These are phyloP conservation scores for Pseudozyma pruni DNA, from an alignment of 1,284 basidiomycete genomes.

Conservation along the genomic window DNA sequence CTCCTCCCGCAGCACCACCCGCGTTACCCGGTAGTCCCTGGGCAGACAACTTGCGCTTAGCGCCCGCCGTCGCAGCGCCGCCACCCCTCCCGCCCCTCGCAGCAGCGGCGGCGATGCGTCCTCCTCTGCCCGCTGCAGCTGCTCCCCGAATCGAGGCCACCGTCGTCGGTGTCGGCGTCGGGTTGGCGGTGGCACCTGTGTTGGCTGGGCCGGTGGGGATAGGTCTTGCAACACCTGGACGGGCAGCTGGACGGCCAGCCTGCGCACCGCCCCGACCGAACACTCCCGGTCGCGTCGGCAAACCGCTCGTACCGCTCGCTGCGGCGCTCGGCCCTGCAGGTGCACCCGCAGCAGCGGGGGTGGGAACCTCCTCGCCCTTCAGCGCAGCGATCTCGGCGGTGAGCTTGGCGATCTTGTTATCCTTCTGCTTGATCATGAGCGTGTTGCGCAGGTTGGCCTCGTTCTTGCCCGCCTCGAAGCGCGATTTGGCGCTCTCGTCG, in stretches of 20 bases:
- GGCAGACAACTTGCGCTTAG: slow-evolving; percentile 42
- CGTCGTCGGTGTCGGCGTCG: slow-evolving; percentile 17
- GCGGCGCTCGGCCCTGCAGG: slow-evolving; percentile 12
- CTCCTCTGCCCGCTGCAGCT: slow-evolving; percentile 31
- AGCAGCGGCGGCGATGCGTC: slow-evolving; percentile 33
- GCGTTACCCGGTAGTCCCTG: slow-evolving; percentile 20
- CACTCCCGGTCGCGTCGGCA: slow-evolving; percentile 33
- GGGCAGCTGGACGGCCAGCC: slow-evolving; percentile 16
- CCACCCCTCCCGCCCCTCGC: slow-evolving; percentile 32
- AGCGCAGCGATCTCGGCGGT: slow-evolving; percentile 60
- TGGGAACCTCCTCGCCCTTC: slow-evolving; percentile 47
- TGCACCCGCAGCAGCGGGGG: slow-evolving; percentile 1
- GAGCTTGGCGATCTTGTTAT: slow-evolving; percentile 64
- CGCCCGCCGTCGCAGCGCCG: slow-evolving; percentile 24
- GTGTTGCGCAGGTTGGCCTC: slow-evolving; percentile 65
- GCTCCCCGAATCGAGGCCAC: slow-evolving; percentile 46
- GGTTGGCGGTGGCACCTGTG: background rate
- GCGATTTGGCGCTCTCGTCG: slow-evolving; percentile 57
- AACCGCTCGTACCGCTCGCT: background rate
- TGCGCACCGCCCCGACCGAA: slow-evolving; percentile 45
- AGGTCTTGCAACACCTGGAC: slow-evolving; percentile 14
- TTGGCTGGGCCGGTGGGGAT: slow-evolving; percentile 36
- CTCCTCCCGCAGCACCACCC: slow-evolving; percentile 1
- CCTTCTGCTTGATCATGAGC: slow-evolving; percentile 64
- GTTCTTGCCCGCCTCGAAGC: slow-evolving; percentile 65